A percentile compares a stretch with the other conserved stretches of the same genome.
phyloP scores from a whole-genome alignment of 2,329 filamentous ascomycete genomes.

The Exophiala calicioides region DNA sequence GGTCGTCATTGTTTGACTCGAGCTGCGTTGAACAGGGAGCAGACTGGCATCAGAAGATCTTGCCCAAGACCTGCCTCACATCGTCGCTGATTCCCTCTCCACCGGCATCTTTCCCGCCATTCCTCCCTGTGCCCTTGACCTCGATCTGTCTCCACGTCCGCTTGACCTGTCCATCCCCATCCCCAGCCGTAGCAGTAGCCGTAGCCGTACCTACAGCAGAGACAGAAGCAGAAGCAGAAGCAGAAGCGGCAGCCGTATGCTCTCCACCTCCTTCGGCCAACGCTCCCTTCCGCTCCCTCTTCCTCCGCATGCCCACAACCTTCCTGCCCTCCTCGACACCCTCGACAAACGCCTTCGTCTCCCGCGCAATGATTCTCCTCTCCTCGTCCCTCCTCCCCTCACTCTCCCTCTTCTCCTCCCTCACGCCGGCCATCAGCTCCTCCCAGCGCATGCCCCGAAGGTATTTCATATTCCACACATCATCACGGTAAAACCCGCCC shows the following conservation, averaged over 20 bases:
- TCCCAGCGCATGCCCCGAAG: slow-evolving; percentile 45
- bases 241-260: slow-evolving; percentile 16
- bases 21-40: too few relatives aligned
- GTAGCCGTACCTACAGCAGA: too few relatives aligned
- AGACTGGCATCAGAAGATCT: slow-evolving; percentile 44
- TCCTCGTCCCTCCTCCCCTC: slow-evolving; percentile 46
- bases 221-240: too few relatives aligned
- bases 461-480: slow-evolving; percentile 51
- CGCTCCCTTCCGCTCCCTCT: slow-evolving; percentile 44
- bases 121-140: slow-evolving; percentile 34
- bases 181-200: slow-evolving; percentile 7
- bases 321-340: slow-evolving; percentile 39
- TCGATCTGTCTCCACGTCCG: slow-evolving; percentile 47
- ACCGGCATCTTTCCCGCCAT: slow-evolving; percentile 33
- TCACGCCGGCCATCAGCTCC: slow-evolving; percentile 48
- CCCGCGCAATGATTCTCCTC: slow-evolving; percentile 44
- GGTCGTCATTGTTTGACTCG: too few relatives aligned
- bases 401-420: slow-evolving; percentile 44
- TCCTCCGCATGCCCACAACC: slow-evolving; percentile 46
- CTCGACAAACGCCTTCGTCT: slow-evolving; percentile 46
- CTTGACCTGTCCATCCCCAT: slow-evolving; percentile 22
- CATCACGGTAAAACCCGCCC: slow-evolving; percentile 49
- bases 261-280: too few relatives aligned
- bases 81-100: slow-evolving; percentile 38
- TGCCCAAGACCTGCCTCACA: slow-evolving; percentile 47